Conservation (phyloP, 1,284 basidiomycete genomes). For the Moesziomyces sp. region DNA sequence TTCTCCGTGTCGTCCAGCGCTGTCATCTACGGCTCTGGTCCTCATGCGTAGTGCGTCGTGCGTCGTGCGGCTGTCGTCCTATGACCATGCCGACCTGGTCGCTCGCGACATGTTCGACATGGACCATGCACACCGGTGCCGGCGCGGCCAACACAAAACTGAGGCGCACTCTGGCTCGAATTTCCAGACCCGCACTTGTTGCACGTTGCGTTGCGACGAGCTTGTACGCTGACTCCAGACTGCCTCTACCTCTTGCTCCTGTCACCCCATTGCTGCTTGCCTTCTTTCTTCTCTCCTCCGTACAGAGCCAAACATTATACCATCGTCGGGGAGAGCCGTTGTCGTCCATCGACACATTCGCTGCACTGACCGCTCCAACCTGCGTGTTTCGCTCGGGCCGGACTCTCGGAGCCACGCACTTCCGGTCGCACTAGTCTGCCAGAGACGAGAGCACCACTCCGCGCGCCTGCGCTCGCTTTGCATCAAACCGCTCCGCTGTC, state of each 20-base stretch:
- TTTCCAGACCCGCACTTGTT: neutral
- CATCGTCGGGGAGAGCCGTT: neutral
- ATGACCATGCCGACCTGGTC: neutral
- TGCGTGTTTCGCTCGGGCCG: slow-evolving; percentile 11
- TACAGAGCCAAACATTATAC: neutral
- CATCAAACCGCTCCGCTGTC: slow-evolving; percentile 13
- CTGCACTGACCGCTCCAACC: neutral
- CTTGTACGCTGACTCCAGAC: neutral
- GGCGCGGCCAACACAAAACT: neutral
- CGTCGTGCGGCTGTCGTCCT: neutral
- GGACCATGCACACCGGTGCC: neutral
- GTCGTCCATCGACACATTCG: neutral
- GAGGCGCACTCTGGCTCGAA: neutral
- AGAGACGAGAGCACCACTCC: neutral
- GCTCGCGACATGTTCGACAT: neutral
- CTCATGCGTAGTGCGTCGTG: neutral
- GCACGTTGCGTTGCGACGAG: neutral
- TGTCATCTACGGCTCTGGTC: neutral
- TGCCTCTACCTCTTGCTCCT: neutral
- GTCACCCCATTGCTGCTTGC: neutral
- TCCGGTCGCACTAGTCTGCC: slow-evolving; percentile 7
- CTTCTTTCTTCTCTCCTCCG: neutral
- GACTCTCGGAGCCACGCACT: slow-evolving; percentile 9
- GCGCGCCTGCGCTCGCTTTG: slow-evolving; percentile 3
- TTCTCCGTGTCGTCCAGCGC: neutral